Percentiles rank a stretch among this genome's conserved stretches.
phyloP scores from a whole-genome alignment of 2,329 filamentous ascomycete genomes.

The Aspergillus aculeatus region DNA sequence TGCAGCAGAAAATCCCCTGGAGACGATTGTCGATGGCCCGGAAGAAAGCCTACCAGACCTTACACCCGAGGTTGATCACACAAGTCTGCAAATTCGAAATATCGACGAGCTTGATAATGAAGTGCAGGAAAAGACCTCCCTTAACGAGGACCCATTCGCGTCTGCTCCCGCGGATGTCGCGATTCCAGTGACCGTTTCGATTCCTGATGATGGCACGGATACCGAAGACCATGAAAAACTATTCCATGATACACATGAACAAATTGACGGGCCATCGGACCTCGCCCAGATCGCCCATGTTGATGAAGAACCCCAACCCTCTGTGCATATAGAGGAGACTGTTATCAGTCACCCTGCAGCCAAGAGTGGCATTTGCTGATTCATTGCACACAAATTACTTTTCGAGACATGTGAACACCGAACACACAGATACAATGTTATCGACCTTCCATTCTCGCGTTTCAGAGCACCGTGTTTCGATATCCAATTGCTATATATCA shows the following conservation, averaged over 20 bases:
- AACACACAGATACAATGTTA: not conserved
- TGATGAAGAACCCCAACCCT: constrained; percentile 1
- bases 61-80: not conserved
- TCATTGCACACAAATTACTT: not conserved
- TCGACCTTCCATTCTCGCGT: not conserved
- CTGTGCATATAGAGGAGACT: constrained; percentile 7
- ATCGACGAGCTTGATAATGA: constrained; percentile 6
- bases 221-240: not conserved
- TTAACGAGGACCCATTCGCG: constrained; percentile 14
- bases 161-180: constrained; percentile 8
- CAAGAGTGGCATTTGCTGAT: not conserved
- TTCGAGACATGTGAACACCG: not conserved
- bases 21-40: not conserved
- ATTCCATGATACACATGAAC: constrained; percentile 7
- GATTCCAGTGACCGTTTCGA: not conserved
- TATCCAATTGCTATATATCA: not conserved
- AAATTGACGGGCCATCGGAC: constrained; percentile 1
- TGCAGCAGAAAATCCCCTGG: not conserved
- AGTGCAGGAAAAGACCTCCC: constrained; percentile 6
- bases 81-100: constrained; percentile 1
- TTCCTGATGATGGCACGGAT: constrained; percentile 1
- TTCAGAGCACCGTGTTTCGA: not conserved
- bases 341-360: constrained; percentile 1
- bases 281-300: not conserved
- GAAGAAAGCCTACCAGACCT: constrained; percentile 11